Evolutionary conservation across 192 early-diverging fungal species (phyloP).

Genomic region (Backusella westeae): DNA sequence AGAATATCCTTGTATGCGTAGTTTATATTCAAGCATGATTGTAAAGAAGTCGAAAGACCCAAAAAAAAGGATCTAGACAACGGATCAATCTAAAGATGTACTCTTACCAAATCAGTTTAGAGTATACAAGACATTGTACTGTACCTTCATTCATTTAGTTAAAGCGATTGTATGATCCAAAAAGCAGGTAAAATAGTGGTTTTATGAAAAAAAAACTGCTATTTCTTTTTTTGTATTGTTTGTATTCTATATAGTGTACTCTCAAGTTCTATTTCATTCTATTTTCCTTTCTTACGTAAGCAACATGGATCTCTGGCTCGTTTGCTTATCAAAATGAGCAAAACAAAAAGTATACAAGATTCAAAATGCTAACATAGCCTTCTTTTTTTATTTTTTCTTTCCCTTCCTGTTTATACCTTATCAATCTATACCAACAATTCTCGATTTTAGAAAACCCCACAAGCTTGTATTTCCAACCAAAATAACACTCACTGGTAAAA

Average conservation of each 20-base stretch:
- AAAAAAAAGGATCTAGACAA: neutral
- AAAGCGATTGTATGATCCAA: neutral
- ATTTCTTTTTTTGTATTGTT: neutral
- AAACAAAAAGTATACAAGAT: too few species aligned
- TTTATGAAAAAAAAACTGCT: neutral
- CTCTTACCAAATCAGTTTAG: neutral
- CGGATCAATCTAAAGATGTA: neutral
- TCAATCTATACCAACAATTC: neutral
- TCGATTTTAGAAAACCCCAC: neutral
- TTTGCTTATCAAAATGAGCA: too few species aligned
- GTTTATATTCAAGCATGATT: neutral
- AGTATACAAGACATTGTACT: neutral
- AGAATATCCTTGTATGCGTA: neutral
- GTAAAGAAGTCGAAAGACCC: neutral
- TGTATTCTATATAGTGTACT: neutral
- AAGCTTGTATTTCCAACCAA: neutral
- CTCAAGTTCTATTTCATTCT: neutral
- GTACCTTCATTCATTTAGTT: neutral
- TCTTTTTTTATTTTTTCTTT: neutral
- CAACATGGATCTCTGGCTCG: neutral
- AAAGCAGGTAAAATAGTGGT: neutral
- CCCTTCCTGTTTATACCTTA: neutral
- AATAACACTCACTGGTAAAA: slow-evolving; percentile 62
- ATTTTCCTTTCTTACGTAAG: neutral
- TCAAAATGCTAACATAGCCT: too few species aligned